Base-by-base conservation (phyloP, 768 basidiomycete species). In the Trametopsis cervina region DNA sequence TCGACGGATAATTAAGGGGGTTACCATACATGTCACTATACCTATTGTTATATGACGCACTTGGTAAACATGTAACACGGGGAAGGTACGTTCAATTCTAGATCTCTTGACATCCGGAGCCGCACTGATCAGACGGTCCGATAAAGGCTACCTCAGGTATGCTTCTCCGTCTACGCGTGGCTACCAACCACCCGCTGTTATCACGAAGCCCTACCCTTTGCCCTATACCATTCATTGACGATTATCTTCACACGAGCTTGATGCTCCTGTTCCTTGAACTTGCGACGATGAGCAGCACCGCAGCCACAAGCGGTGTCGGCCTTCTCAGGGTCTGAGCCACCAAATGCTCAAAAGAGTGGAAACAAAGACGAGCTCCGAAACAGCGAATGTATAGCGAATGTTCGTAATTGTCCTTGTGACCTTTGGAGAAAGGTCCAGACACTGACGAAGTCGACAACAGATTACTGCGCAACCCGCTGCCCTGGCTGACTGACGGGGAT, bases 101-200 rank as follows among this genome's bases (percentile, higher is more conserved):
- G 18, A 18, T 4, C 13, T 17, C 26, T 35, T 44, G 43, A 44
- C 17, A n/a, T 18, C 17, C 43, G 43, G 11, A 29, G n/a, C 12
- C 26, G 15, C 18, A 33, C 43, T 39, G 46, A 35, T n/a, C 44
- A n/a, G n/a, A n/a, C n/a, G n/a, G n/a, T n/a, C n/a, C n/a, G 29
- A 5, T n/a, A 20, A 15, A 24, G 40, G 18, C 24, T 11, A 41
- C 22, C 25, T 22, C 22, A 40, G 20, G 18, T 25, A 23, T 26
- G 37, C 10, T n/a, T 20, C 17, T 38, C 4, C 17, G 39, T 7
- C 4, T 38, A 45, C 51, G 44, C 47, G 39, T 52, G 51, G 46
- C 51, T 52, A 52, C 46, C 46, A 52, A 49, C 41, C 51, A 40
- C 35, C 51, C 42, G 40, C 45, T 24, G 39, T 23, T 26, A 23